Base-by-base conservation (phyloP, 2,329 filamentous ascomycete genomes). In the Paecilomyces fulvus region DNA sequence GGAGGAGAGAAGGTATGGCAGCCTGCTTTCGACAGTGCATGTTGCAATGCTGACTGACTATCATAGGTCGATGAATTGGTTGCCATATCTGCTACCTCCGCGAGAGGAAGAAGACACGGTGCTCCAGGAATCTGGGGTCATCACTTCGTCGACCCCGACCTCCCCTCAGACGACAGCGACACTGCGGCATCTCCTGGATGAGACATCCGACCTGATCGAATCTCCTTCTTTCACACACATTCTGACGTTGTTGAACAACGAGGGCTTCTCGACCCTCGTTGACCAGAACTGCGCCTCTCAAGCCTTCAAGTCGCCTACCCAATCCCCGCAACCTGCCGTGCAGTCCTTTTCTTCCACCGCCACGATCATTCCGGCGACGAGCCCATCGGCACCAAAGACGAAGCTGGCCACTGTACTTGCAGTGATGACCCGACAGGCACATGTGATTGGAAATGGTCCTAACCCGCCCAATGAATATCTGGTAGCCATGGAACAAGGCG, bases 201-300 rank as follows among this genome's bases (percentile, higher is more conserved):
- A 99, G 77, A 97, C 94, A 1, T 89, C 92, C 43, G 94, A 99
- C 70, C 82, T 99, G 23, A 87, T 97, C 67, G 94, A 99, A 68
- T 96, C 94, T 1, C 94, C 94, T 0, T 83, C 89, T 33, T 97
- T 97, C 73, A 83, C 86, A 0, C 87, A 91, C 66, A 91, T 99
- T 33, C 81, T 96, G 49, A 90, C 88, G 1, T 84, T 89, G 57
- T 82, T 96, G 56, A 87, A 97, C 58, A 92, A 97, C 70, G 83
- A 90, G 50, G 88, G 87, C 55, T 99, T 96, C 75, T 88, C 88
- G 2, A 83, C 87, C 23, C 81, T 99, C 14, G 82, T 96, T 25
- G 89, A 96, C 67, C 81, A 83, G 65, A 94, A 94, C 72, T 83
- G 96, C 55, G 86, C 89, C 4, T 79, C 82, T 3, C 85, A 89